Base-by-base conservation (phyloP, 108 stramenopile species). In the Pseudonitzschia pungens region DNA sequence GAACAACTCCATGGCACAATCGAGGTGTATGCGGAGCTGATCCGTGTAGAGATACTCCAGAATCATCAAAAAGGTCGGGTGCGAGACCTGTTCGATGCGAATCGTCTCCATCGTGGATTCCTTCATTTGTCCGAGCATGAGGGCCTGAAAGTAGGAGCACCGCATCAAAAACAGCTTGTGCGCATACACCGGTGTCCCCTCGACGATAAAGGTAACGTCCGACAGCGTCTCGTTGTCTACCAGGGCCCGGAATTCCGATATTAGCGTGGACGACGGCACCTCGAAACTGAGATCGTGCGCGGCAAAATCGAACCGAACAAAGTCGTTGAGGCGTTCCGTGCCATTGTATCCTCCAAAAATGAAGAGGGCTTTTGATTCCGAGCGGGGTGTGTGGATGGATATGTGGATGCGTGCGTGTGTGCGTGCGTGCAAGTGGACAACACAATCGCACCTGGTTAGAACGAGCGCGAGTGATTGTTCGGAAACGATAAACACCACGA, bases 311-410 rank as follows among this genome's bases (percentile, higher is more conserved):
- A 88, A 88, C 16, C 91, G 84, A 40, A 96, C 78, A 69, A 97
- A 97, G 63, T 99, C 98, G 76, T 97, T 97, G 27, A 99, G 88
- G 16, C 98, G 83, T 70, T 86, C 85, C 6, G 88, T 70, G 6
- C 98, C 97, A 74, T 97, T 96, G 70, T 99, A 99, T 0, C 98
- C 98, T 28, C 98, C 98, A 77, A 97, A 97, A 18, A 96, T 77
- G 72, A 88, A 96, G 65, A 99, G 75, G 18, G 86, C 76, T 63
- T 63, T 29, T 18, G 11, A 43, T 43, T 48, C 18, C 18, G 45
- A 48, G 45, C 45, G 14, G 36, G 36, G 36, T 36, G 6, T 36
- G 2, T 6, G 36, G 6, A 36, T 36, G n/a, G n/a, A n/a, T n/a
- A n/a, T n/a, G n/a, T n/a, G n/a, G n/a, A n/a, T n/a, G n/a, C n/a